Base-by-base conservation (phyloP, 2,329 filamentous ascomycete genomes). In the Allantophomopsis cytisporea region DNA sequence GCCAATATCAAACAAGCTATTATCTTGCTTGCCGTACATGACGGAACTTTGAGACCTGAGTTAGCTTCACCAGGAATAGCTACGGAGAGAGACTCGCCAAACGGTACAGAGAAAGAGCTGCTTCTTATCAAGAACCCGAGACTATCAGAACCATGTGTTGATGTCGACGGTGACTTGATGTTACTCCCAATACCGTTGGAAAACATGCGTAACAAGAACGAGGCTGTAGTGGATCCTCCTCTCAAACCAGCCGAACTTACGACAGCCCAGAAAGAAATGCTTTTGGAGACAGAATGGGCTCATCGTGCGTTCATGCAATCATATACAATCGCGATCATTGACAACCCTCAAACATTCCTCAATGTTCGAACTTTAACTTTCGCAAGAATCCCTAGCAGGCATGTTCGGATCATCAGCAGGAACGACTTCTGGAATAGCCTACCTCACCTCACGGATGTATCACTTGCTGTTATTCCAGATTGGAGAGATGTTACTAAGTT, bases 261-360 rank as follows among this genome's bases (percentile, higher is more conserved):
- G 1, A 64, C 64, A 42, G 64, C 71, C n/a, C 80, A 84, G 53
- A 73, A 69, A 39, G 76, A 82, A 54, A 77, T 80, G 72, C 57
- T 84, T 2, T 59, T 80, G 31, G 78, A 83, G 53, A 72, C 76
- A 3, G 71, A 76, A 39, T 82, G 78, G 74, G 77, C 77, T 6
- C 77, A 83, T 46, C 64, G 71, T 39, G 78, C 77, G 14, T 78
- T 83, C 52, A 63, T 83, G 36, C 71, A 77, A 37, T 80, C 78
- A 1, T 83, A 79, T 47, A 69, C 76, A 46, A 68, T 82, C 36
- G 70, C 75, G 2, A 56, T 83, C 34, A 70, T 76, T 17, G 75
- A 82, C 49, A 80, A 79, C 43, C 60, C 61, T 4, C 46, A 50
- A 5, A 66, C 61, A 2, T 80, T 83, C 46, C 43, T 51, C 7